Evolutionary conservation across 208 protist genomes (phyloP).

Genomic region (Trichomonas vaginalis): DNA sequence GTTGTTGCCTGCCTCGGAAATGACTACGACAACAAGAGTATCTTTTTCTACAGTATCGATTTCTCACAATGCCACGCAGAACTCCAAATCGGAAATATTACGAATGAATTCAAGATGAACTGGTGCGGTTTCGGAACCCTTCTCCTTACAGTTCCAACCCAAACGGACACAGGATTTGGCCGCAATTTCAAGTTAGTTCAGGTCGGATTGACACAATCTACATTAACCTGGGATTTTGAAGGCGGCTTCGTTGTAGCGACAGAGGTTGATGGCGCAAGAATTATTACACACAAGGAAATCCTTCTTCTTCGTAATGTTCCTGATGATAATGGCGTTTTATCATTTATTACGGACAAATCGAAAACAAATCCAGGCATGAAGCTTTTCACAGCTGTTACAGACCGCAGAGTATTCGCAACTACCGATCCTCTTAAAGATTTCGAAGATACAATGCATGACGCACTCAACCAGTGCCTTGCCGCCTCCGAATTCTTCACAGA

Average conservation of each 20-base stretch:
- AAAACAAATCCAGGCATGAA: background rate
- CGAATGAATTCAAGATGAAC: too few relatives aligned
- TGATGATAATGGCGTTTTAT: background rate
- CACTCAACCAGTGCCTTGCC: background rate
- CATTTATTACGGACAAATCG: background rate
- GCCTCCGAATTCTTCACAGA: background rate
- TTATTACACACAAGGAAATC: background rate
- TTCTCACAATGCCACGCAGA: too few relatives aligned
- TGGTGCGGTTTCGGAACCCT: too few relatives aligned
- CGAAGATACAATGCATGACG: background rate
- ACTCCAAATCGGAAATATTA: too few relatives aligned
- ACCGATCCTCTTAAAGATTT: background rate
- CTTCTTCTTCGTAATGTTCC: background rate
- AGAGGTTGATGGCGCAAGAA: background rate
- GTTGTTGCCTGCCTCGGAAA: too few relatives aligned
- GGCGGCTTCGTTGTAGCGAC: background rate
- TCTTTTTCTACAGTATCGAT: too few relatives aligned
- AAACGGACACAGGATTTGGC: too few relatives aligned
- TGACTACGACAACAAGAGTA: too few relatives aligned
- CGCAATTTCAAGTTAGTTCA: too few relatives aligned
- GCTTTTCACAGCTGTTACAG: background rate
- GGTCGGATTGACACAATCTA: background rate
- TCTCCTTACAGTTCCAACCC: too few relatives aligned
- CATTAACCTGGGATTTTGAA: background rate
- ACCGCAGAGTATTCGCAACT: background rate